Percentiles rank a stretch among this genome's conserved stretches.
Evolutionary conservation across 1,284 basidiomycete genomes (phyloP).

Genomic region (Polyporus tsugae): DNA sequence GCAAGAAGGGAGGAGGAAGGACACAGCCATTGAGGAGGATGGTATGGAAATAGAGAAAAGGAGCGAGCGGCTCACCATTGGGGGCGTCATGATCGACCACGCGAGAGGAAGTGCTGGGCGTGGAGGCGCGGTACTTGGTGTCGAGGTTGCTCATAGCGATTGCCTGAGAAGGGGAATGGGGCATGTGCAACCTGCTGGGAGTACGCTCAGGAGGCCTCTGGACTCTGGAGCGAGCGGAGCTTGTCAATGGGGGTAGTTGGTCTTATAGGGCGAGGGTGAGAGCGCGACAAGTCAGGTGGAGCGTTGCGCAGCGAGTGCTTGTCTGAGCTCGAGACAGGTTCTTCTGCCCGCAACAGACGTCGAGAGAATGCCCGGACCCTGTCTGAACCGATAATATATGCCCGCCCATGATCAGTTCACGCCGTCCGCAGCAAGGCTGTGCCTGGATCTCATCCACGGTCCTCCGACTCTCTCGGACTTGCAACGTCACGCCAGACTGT

Average conservation of each 20-base stretch:
- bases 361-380: not conserved
- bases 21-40: conserved; percentile 4
- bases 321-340: not conserved
- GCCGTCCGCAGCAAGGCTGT: not conserved
- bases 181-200: not conserved
- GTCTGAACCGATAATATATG: not conserved
- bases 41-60: conserved; percentile 7
- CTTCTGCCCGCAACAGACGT: not conserved
- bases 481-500: not conserved
- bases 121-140: conserved; percentile 38
- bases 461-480: not conserved
- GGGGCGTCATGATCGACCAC: conserved; percentile 82
- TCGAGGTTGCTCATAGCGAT: conserved; percentile 36
- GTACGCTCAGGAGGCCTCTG: not conserved
- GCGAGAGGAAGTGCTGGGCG: conserved; percentile 46
- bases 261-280: conserved; percentile 28
- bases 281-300: conserved; percentile 24
- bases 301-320: conserved; percentile 22
- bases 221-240: conserved; percentile 1
- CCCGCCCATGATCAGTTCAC: not conserved
- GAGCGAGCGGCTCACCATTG: conserved; percentile 56
- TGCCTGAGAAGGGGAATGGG: conserved; percentile 3
- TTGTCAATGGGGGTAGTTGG: not conserved
- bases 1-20: conserved; percentile 15
- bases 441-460: not conserved